Evolutionary conservation across 306 rosid genomes (phyloP), one percentile per base, ranked within the genome.

Genomic region (Heteromeles arbutifolia): DNA sequence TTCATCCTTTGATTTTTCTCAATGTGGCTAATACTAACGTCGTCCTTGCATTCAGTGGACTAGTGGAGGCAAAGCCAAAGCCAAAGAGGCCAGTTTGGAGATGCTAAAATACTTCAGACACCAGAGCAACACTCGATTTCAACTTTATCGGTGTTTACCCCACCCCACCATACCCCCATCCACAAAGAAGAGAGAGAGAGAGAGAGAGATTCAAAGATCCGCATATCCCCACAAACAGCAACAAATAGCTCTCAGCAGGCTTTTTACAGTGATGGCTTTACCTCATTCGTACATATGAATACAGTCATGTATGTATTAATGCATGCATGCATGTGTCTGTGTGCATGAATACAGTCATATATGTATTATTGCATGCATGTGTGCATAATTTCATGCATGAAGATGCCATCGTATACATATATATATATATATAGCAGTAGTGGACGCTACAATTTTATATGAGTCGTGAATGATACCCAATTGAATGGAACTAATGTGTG

Each of bases 181-280:
- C 72, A 43, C 6, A 70, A 18, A 44, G 7, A 65, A n/a, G 39
- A 65, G 74, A 66, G 45, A 56, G 63, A 48, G 74, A 72, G 34
- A 56, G 64, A 58, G 67, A 67, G 73, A 59, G 77, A 87, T 68
- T 81, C 79, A 85, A 74, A 88, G 97, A 89, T 87, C 92, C 88
- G 80, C 87, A 85, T 74, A 83, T 87, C 87, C 91, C 85, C 90
- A 72, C 90, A 73, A 85, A 87, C 96, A 88, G 84, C 88, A 82
- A 75, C 84, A 87, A 90, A 85, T 81, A 88, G 88, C 93, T 85
- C 85, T 65, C 50, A 70, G 24, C 89, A 79, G 85, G 79, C 90
- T 90, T 90, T 88, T 84, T 58, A 65, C 85, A 83, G 86, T 77
- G 67, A 74, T 78, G 25, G 54, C 80, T 78, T 84, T 86, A 77